Evolutionary conservation across 306 rosid species (phyloP).

Genomic region (Vigna hirtella): DNA sequence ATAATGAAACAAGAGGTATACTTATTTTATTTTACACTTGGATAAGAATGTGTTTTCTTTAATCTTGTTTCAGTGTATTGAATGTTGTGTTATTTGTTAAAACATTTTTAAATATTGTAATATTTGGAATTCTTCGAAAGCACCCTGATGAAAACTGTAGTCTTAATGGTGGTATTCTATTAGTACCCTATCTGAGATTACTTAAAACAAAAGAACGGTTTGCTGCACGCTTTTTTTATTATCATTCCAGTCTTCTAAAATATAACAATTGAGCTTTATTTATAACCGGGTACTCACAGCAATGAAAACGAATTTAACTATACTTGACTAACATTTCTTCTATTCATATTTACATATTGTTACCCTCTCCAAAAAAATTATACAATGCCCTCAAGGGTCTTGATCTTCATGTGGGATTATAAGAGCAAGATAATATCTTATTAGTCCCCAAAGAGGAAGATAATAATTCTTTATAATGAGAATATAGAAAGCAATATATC

Average conservation of each 20-base stretch:
- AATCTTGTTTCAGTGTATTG: background rate
- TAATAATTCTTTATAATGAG: background rate
- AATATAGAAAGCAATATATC: background rate
- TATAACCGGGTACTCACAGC: no score
- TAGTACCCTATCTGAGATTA: slow-evolving; percentile 46
- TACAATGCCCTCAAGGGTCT: no score
- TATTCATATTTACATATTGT: no score
- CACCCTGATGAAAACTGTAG: slow-evolving; percentile 36
- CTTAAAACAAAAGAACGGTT: background rate
- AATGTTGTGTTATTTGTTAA: background rate
- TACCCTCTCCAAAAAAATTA: no score
- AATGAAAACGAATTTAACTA: no score
- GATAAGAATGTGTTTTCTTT: background rate
- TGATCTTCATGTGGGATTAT: no score
- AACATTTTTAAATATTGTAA: slow-evolving; percentile 13
- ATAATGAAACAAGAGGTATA: slow-evolving; percentile 52
- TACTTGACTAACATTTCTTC: no score
- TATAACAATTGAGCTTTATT: no score
- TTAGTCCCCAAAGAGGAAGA: no score
- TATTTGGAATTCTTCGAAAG: slow-evolving; percentile 48
- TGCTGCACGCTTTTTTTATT: no score
- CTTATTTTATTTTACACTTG: slow-evolving; percentile 17
- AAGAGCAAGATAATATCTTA: no score
- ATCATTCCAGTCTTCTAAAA: no score
- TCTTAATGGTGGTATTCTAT: slow-evolving; percentile 11